Percentiles rank a stretch among this genome's conserved stretches.
phyloP scores from a whole-genome alignment of 345 rosid genomes.

The Heritiera littoralis region DNA sequence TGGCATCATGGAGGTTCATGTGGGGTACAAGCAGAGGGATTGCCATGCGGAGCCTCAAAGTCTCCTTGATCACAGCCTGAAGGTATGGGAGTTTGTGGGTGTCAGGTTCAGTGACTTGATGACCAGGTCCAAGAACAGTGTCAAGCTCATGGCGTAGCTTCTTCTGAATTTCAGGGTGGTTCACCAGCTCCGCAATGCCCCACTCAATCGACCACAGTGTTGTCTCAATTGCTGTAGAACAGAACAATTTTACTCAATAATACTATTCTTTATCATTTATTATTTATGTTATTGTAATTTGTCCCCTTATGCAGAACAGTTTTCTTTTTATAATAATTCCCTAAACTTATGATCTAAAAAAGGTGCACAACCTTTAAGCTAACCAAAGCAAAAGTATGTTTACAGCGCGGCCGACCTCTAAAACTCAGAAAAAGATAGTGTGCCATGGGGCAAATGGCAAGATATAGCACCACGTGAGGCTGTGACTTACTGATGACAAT shows the following conservation, averaged over 20 bases:
- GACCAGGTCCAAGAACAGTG: conserved; percentile 66
- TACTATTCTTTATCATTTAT: too few relatives aligned
- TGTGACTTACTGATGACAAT: too few relatives aligned
- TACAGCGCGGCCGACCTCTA: too few relatives aligned
- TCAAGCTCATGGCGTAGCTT: conserved; percentile 80
- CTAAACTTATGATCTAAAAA: too few relatives aligned
- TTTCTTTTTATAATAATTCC: too few relatives aligned
- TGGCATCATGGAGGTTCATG: conserved; percentile 96
- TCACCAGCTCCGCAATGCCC: conserved; percentile 93
- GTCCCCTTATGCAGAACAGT: too few relatives aligned
- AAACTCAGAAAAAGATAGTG: too few relatives aligned
- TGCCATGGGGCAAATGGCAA: too few relatives aligned
- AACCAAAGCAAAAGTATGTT: too few relatives aligned
- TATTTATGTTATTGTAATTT: background rate
- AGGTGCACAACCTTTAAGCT: too few relatives aligned
- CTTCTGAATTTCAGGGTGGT: conserved; percentile 80
- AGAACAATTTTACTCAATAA: background rate
- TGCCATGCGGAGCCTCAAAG: conserved; percentile 89
- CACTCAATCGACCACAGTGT: conserved; percentile 96
- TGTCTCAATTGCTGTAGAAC: conserved; percentile 82
- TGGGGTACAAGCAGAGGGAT: conserved; percentile 97
- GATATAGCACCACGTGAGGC: too few relatives aligned
- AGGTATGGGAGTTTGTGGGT: conserved; percentile 78
- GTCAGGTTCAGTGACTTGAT: conserved; percentile 87
- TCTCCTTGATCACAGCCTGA: conserved; percentile 91